Base-by-base conservation (phyloP, 768 basidiomycete genomes). In the Ramaria sp. region DNA sequence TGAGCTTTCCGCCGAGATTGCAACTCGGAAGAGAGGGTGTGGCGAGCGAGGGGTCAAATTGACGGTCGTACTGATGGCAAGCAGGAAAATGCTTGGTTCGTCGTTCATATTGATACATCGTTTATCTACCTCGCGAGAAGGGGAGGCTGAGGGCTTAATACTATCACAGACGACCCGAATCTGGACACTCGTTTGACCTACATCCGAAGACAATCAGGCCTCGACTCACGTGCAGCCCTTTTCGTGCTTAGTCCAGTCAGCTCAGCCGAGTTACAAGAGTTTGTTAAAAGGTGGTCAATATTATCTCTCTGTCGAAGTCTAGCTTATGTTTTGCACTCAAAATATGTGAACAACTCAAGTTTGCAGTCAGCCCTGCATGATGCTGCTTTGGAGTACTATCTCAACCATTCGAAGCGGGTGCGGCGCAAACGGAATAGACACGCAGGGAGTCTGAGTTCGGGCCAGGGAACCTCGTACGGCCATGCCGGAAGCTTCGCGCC, bases 191-290 rank as follows among this genome's bases (percentile, higher is more conserved):
- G 96, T 17, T 71, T 98, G 56, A 91, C 92, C 0, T 90, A 76
- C 64, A 90, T 99, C 57, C 78, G 96, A 54, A 79, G 87, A 58
- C 87, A 92, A 61, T 89, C 91, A 47, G 86, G 86, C 1, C 78
- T 99, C 1, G 94, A 96, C 66, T 88, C 93, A 1, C 81, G 89
- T 55, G 95, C 94, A 0, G 89, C 91, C 0, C 73, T 98, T 11
- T 99, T 97, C 65, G 95, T 97, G 19, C 77, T 98, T 19, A 93
- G 91, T 62, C 96, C 96, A 22, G 93, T 99, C 34, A 83, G 84
- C 38, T 75, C 78, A n/a, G 70, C 80, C 4, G 93, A 98, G 68
- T 78, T 99, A 20, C 78, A 78, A 33, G 94, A 98, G 58, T 99
- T 99, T 65, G 85, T 93, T 6, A 77, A 75, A 63, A 91, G 89